Evolutionary conservation across 179 eudicot species (phyloP).

Genomic region (Nepenthes alata): DNA sequence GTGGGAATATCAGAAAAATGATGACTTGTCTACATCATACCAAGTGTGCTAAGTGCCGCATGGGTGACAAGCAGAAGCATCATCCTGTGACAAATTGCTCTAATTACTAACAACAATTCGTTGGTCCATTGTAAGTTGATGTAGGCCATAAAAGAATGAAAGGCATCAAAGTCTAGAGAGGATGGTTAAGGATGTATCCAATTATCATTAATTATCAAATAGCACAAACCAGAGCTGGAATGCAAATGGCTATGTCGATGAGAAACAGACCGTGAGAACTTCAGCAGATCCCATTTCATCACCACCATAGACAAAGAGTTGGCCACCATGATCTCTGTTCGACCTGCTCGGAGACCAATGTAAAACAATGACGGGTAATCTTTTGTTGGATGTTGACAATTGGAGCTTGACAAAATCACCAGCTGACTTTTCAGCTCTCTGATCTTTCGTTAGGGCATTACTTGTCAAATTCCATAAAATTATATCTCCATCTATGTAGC

Average conservation of each 20-base stretch:
- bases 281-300: conserved; percentile 91
- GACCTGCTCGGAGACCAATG: conserved; percentile 57
- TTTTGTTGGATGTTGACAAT: conserved; percentile 56
- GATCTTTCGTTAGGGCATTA: conserved; percentile 26
- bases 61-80: too few relatives aligned
- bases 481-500: conserved; percentile 95
- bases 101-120: too few relatives aligned
- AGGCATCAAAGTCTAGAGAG: too few relatives aligned
- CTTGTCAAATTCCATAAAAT: conserved; percentile 64
- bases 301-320: conserved; percentile 89
- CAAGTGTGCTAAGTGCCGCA: too few relatives aligned
- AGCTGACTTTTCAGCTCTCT: conserved; percentile 34
- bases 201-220: background rate
- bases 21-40: too few relatives aligned
- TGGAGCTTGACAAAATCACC: conserved; percentile 59
- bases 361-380: conserved; percentile 84
- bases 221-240: background rate
- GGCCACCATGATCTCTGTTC: conserved; percentile 36
- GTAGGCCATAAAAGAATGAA: too few relatives aligned
- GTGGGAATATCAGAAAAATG: too few relatives aligned
- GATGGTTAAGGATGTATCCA: background rate
- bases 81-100: too few relatives aligned
- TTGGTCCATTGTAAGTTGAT: too few relatives aligned
- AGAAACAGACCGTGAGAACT: conserved; percentile 71
- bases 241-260: conserved; percentile 2